Evolutionary conservation across 495 filamentous ascomycete genomes (phyloP).

Genomic region (Neurospora sublineolata): DNA sequence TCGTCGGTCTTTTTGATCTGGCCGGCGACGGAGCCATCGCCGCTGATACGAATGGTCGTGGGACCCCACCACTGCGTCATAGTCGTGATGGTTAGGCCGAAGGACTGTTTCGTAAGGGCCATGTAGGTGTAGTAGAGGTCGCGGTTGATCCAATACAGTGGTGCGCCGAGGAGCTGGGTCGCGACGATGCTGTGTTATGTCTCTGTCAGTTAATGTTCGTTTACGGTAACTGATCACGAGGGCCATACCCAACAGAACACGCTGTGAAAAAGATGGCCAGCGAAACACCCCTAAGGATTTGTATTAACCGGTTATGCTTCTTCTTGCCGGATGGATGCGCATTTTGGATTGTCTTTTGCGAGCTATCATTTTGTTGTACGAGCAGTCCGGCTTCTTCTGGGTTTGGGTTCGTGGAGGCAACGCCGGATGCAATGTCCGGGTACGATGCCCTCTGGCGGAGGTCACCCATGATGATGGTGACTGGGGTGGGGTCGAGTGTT

Average conservation of each 20-base stretch:
- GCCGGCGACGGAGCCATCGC: conserved; percentile 59
- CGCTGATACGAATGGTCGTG: conserved; percentile 62
- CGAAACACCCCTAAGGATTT: conserved; percentile 51
- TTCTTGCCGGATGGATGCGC: conserved; percentile 51
- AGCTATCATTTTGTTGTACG: neutral
- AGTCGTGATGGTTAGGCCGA: conserved; percentile 60
- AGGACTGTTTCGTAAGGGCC: conserved; percentile 63
- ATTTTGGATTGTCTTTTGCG: neutral
- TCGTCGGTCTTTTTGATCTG: conserved; percentile 53
- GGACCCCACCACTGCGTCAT: conserved; percentile 78
- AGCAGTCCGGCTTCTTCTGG: neutral
- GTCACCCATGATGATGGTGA: neutral
- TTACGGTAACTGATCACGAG: neutral
- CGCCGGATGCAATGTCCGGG: neutral
- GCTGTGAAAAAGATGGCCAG: conserved; percentile 55
- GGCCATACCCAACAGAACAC: conserved; percentile 35
- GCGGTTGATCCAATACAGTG: conserved; percentile 57
- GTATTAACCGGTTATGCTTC: conserved; percentile 55
- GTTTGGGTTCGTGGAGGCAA: neutral
- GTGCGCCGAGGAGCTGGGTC: conserved; percentile 56
- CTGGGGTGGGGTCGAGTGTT: neutral
- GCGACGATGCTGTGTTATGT: conserved; percentile 40
- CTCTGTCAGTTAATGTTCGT: conserved; percentile 1
- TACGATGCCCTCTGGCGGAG: neutral
- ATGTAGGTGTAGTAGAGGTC: conserved; percentile 68